These are phyloP conservation scores for Vaccinium darrowii DNA, from an alignment of 148 eudicot species.

Conservation along the genomic window DNA sequence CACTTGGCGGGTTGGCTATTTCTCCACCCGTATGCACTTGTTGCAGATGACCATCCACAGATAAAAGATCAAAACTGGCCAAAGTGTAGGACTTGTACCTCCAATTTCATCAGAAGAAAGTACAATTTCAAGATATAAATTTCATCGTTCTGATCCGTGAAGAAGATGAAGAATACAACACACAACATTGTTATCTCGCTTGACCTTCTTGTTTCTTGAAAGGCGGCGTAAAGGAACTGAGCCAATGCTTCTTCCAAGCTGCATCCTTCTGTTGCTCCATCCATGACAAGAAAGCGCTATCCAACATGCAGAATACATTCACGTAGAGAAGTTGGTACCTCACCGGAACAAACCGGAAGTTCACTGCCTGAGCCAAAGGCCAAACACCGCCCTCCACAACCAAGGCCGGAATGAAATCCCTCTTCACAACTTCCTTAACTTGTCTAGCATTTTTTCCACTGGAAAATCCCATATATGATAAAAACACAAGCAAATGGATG, in stretches of 20 bases:
- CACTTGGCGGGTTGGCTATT: too few relatives aligned
- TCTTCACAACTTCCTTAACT: slow-evolving; percentile 30
- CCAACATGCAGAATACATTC: slow-evolving; percentile 43
- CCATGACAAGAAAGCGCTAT: slow-evolving; percentile 45
- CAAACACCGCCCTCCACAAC: slow-evolving; percentile 28
- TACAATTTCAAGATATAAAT: background rate
- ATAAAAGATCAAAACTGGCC: background rate
- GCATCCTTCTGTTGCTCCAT: slow-evolving; percentile 49
- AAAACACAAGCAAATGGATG: slow-evolving; percentile 23
- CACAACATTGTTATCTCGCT: background rate
- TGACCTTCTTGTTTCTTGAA: slow-evolving; percentile 14
- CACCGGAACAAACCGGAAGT: slow-evolving; percentile 44
- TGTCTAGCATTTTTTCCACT: slow-evolving; percentile 24
- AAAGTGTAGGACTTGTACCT: background rate
- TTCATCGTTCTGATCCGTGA: background rate
- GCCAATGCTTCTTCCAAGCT: slow-evolving; percentile 34
- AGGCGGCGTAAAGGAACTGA: background rate
- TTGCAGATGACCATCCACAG: background rate
- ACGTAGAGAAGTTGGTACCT: slow-evolving; percentile 42
- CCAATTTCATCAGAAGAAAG: background rate
- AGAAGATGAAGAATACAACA: background rate
- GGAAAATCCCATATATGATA: slow-evolving; percentile 32
- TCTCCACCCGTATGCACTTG: background rate
- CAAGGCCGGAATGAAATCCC: slow-evolving; percentile 35
- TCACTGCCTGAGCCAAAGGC: slow-evolving; percentile 36